These are phyloP conservation scores for Pyricularia sp. DNA, from an alignment of 2,329 filamentous ascomycete species.

Conservation along the genomic window DNA sequence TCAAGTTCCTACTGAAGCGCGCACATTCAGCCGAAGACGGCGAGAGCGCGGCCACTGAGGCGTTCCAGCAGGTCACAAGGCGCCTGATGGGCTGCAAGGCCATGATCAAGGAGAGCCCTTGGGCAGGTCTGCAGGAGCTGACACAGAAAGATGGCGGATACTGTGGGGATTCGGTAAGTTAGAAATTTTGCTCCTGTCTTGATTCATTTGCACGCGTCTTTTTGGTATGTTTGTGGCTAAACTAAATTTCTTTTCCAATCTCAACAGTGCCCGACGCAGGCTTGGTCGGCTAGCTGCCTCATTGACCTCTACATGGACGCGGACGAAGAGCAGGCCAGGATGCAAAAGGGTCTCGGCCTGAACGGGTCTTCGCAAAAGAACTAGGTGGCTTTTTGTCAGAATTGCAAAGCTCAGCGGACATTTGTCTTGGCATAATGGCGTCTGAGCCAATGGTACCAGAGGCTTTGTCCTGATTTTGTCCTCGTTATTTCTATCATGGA, in stretches of 20 bases:
- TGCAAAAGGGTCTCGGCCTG: background rate
- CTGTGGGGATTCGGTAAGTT: slow-evolving; percentile 78
- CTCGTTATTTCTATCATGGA: background rate
- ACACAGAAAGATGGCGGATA: slow-evolving; percentile 81
- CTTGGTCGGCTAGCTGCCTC: slow-evolving; percentile 91
- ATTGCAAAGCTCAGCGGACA: background rate
- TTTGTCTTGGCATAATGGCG: background rate
- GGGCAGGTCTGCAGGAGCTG: slow-evolving; percentile 87
- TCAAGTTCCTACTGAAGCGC: slow-evolving; percentile 80
- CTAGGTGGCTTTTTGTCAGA: background rate
- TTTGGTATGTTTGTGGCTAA: background rate
- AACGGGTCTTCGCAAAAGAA: background rate
- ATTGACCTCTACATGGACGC: slow-evolving; percentile 97
- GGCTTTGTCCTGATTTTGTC: background rate
- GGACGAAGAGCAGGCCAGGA: slow-evolving; percentile 36
- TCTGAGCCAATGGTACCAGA: background rate
- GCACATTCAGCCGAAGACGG: slow-evolving; percentile 41
- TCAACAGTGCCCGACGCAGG: slow-evolving; percentile 76
- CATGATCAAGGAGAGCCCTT: slow-evolving; percentile 68
- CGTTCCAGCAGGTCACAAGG: slow-evolving; percentile 88
- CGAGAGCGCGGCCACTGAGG: slow-evolving; percentile 65
- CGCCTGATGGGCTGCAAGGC: slow-evolving; percentile 76
- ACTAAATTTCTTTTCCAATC: background rate
- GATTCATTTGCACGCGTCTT: slow-evolving; percentile 7
- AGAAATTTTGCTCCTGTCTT: background rate